Conservation (phyloP, 73 alveolate genomes). For the Paramecium biaurelia region DNA sequence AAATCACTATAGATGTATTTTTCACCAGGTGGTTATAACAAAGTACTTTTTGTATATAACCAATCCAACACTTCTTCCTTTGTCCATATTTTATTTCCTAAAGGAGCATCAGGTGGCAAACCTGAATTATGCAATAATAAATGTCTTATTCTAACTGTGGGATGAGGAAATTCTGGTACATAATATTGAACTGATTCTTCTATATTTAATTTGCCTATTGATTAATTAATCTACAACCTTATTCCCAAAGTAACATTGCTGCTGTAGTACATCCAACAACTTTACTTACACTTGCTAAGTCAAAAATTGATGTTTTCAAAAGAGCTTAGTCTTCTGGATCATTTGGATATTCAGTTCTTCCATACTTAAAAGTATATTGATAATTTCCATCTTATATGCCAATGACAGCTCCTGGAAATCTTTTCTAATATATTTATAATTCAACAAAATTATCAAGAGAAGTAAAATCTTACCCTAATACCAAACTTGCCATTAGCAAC, state of each 20-base stretch:
- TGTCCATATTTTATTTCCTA: slow-evolving; percentile 39
- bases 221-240: background rate
- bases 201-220: slow-evolving; percentile 24
- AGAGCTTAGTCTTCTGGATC: slow-evolving; percentile 49
- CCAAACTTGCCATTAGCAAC: background rate
- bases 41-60: slow-evolving; percentile 28
- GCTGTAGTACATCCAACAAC: slow-evolving; percentile 62
- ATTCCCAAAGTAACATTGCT: slow-evolving; percentile 55
- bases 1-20: slow-evolving; percentile 56
- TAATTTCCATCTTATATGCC: background rate
- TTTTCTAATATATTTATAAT: background rate
- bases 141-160: slow-evolving; percentile 10
- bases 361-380: slow-evolving; percentile 32
- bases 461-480: slow-evolving; percentile 1
- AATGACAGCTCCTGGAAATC: slow-evolving; percentile 46
- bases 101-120: slow-evolving; percentile 52
- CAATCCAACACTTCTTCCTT: background rate
- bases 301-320: slow-evolving; percentile 29
- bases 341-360: slow-evolving; percentile 53
- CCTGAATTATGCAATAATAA: slow-evolving; percentile 58
- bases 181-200: slow-evolving; percentile 44
- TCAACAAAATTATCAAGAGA: background rate
- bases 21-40: slow-evolving; percentile 43
- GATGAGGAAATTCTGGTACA: slow-evolving; percentile 49
- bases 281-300: slow-evolving; percentile 57